Evolutionary conservation across 345 rosid genomes (phyloP).

Genomic region (Brassica rapa): DNA sequence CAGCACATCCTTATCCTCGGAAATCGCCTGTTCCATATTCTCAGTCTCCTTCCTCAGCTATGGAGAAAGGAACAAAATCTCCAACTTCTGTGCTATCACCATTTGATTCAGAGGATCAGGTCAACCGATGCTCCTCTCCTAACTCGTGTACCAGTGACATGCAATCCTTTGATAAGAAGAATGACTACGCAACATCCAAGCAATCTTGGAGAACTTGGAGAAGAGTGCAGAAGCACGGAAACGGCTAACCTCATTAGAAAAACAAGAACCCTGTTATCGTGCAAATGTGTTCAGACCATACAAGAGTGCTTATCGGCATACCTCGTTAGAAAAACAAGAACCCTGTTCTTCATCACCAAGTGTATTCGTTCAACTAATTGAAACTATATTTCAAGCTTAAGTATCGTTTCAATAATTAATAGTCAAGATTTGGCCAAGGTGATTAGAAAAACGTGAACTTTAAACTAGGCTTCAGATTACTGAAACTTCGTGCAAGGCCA

Average conservation of each 20-base stretch:
- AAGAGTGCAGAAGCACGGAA: constrained; percentile 40
- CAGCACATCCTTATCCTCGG: constrained; percentile 85
- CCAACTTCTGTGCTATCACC: constrained; percentile 65
- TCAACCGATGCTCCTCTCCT: constrained; percentile 57
- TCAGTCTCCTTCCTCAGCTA: constrained; percentile 45
- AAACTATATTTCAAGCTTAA: no score
- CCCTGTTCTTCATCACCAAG: no score
- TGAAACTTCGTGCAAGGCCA: no score
- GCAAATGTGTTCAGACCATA: constrained; percentile 61
- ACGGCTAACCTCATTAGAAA: constrained; percentile 15
- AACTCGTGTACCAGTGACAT: constrained; percentile 56
- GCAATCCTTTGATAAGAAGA: constrained; percentile 38
- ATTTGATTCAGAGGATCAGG: constrained; percentile 51
- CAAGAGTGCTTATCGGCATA: constrained; percentile 58
- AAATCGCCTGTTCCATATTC: constrained; percentile 44
- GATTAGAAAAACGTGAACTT: no score
- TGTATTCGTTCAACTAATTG: no score
- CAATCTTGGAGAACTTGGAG: constrained; percentile 36
- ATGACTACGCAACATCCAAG: constrained; percentile 41
- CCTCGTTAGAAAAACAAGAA: no score
- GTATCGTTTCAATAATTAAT: no score
- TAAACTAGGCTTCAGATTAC: no score
- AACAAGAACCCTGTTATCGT: not conserved
- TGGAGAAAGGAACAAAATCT: constrained; percentile 54
- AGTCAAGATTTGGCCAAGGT: no score